Conservation (phyloP, 164 flowering plant genomes). For the Pachysandra terminalis region DNA sequence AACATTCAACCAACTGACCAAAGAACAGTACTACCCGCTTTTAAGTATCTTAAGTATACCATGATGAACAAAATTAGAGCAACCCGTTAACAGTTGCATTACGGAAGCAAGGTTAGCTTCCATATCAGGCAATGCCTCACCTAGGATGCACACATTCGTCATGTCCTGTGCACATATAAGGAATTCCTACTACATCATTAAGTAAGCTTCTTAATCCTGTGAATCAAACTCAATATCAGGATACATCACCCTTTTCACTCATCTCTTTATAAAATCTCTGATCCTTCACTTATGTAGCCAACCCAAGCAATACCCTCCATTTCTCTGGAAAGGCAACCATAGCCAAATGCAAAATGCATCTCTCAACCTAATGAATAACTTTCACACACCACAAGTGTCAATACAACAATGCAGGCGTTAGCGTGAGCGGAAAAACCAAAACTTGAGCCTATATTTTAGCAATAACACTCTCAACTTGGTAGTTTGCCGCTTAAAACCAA, state of each 20-base stretch:
- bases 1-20: background rate
- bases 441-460: background rate
- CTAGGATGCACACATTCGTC: background rate
- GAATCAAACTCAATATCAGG: background rate
- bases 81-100: conserved; percentile 2
- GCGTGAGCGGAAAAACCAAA: background rate
- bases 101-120: background rate
- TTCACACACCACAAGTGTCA: conserved; percentile 2
- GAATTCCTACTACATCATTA: background rate
- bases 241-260: background rate
- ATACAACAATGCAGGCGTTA: background rate
- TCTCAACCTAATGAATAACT: background rate
- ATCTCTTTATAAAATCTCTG: background rate
- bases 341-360: background rate
- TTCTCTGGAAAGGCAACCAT: background rate
- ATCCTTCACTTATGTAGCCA: background rate
- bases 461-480: conserved; percentile 1
- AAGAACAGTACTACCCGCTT: background rate
- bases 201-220: background rate
- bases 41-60: background rate
- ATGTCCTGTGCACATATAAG: background rate
- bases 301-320: background rate
- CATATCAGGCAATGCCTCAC: background rate
- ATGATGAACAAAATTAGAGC: background rate
- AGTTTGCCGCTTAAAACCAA: conserved; percentile 10